phyloP scores from a whole-genome alignment of 768 basidiomycete species.

The Naganishia kalamii region DNA sequence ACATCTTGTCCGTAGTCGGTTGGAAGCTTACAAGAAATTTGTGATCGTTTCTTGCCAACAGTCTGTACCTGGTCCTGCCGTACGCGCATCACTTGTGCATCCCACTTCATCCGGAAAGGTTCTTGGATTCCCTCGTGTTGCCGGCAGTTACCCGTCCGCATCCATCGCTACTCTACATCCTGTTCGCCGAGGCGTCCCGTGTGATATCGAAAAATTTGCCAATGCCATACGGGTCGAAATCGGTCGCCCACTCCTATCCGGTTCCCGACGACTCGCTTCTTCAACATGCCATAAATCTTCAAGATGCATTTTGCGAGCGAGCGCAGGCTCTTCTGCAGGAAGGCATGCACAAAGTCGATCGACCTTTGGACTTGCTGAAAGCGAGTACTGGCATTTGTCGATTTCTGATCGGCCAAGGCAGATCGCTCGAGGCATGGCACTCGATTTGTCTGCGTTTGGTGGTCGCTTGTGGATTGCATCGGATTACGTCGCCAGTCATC shows the following conservation, averaged over 20 bases:
- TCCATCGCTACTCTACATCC: conserved; percentile 39
- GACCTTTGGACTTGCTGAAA: conserved; percentile 37
- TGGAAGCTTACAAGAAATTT: neutral
- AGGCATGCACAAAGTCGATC: conserved; percentile 35
- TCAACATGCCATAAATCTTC: neutral
- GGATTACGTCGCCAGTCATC: conserved; percentile 30
- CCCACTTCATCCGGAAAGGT: conserved; percentile 39
- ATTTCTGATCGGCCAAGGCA: conserved; percentile 32
- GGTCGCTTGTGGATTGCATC: conserved; percentile 41
- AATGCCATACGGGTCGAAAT: neutral
- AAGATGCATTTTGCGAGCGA: conserved; percentile 28
- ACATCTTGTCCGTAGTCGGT: neutral
- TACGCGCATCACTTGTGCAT: conserved; percentile 32
- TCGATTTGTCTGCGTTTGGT: conserved; percentile 33
- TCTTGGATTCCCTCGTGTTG: conserved; percentile 32
- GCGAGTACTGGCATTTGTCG: conserved; percentile 38
- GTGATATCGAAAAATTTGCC: conserved; percentile 3
- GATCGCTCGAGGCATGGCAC: conserved; percentile 42
- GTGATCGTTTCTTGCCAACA: neutral
- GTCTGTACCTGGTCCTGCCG: conserved; percentile 34
- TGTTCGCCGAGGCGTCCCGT: conserved; percentile 37
- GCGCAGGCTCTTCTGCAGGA: conserved; percentile 32
- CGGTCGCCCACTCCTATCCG: neutral
- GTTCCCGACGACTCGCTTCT: conserved; percentile 5
- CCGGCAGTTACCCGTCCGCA: conserved; percentile 32